Evolutionary conservation across 257 asterid genomes (phyloP), one percentile per base, ranked within the genome.

Genomic region (Solanum paucissectum): DNA sequence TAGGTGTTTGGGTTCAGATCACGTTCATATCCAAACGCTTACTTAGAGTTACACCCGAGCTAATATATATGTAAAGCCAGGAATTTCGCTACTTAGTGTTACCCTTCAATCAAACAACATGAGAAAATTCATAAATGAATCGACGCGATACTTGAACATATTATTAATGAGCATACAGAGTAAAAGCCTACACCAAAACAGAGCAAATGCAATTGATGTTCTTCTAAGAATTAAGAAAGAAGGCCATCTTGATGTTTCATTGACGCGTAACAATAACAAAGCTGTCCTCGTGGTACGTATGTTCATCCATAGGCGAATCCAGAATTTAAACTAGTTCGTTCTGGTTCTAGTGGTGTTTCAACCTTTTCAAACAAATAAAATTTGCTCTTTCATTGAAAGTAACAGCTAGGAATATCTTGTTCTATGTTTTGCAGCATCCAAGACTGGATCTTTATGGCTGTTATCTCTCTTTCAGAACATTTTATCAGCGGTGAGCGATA

Each of bases 141-240:
- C 0, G 94, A 93, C 21, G 12, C 25, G 10, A 89, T 91, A 7
- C 86, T 91, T 4, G 91, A 90, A 27, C 38, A 42, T n/a, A 88
- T 92, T 33, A 42, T 93, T 38, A 71, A 16, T 7, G 91, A 89
- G 1, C 90, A 88, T 58, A 86, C 7, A 42, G 46, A 49, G 33
- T 27, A 83, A 34, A 13, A 2, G 27, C 12, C 52, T 3, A 29
- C 9, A 14, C 10, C 32, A 5, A 14, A 12, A 5, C 20, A 14
- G 16, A 84, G 36, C 6, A 83, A 84, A 87, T 85, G 55, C 87
- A 2, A 71, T 91, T 36, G 88, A 89, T 46, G 88, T 88, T 89
- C 89, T 89, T 55, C 75, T 88, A 13, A 85, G 49, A 84, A 66
- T 79, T 64, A 88, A 46, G 27, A 72, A 86, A 14, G 37, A 84